Base-by-base conservation (phyloP, 2,329 filamentous ascomycete genomes). In the Dactylellina drechsleri region DNA sequence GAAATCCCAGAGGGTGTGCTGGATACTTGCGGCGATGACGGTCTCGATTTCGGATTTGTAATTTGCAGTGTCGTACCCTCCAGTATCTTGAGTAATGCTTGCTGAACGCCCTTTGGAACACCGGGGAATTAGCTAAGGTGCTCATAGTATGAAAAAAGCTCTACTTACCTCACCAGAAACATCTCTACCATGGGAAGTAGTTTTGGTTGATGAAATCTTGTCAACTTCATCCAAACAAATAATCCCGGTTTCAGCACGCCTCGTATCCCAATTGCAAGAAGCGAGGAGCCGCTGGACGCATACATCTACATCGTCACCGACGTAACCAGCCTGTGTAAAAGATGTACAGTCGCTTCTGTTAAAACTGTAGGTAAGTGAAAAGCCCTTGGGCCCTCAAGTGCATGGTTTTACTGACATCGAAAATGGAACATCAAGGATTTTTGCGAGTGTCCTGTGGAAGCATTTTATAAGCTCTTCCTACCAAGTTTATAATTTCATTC, bases 201-300 rank as follows among this genome's bases (percentile, higher is more conserved):
- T 91, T 81, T 95, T 94, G 26, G 92, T 89, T 43, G 91, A 92
- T 1, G 95, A 93, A 71, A 98, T 93, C 83, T 99, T 99, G 84
- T 99, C 95, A 66, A 99, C 92, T 83, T 99, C 95, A 79, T 99
- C 95, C 18, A 99, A 85, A 66, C 96, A 95, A 54, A 99, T 92
- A 66, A 99, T 98, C 4, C 95, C 95, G 62, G 92, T 88, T 81
- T 99, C 94, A 66, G 64, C 28, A 23, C 58, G 60, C 40, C 52
- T 61, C 20, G 56, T 60, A 58, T 79, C 78, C 78, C 78, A 96
- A 81, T 96, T 94, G 7, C 94, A 89, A 72, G 96, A 93, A 66
- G 96, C 91, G 8, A 99, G 85, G 26, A 99, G 85, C 52, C 95
- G 87, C 80, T 97, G 92, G 47, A 99, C 92, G 79, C 94, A 97